Base-by-base conservation (phyloP, 2,329 filamentous ascomycete genomes). In the Scorias spongiosa region DNA sequence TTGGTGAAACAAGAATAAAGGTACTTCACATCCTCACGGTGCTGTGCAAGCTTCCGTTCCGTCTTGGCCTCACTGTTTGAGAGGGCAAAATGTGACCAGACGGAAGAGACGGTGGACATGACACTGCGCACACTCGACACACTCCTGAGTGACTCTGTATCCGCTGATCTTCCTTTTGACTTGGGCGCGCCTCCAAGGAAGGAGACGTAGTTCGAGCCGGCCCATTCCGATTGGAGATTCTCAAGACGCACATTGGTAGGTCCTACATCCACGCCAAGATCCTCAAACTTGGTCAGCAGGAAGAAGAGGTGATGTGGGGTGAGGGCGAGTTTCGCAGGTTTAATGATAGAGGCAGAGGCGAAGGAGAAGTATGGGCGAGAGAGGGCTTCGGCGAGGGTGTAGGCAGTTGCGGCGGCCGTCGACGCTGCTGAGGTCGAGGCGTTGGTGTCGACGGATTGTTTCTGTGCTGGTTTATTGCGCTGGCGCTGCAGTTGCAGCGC, bases 1-100 rank as follows among this genome's bases (percentile, higher is more conserved):
- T 96, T 98, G 57, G 91, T 98, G 60, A 96, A 98, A 45, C 91
- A 86, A 37, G 91, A 96, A 67, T 95, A 98, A 29, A 98, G 72
- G 62, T 98, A 96, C 63, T 89, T 95, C 53, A 95, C 68, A 61
- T 98, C 91, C 45, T 82, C 78, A 59, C 91, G 80, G 44, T 91
- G 66, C 39, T 85, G 82, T 46, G 81, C 81, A 64, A 93, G 93
- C 61, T 91, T 86, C 59, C 86, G 87, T 64, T 95, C 91, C 30
- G 80, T 84, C 59, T 88, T 84, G 51, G 86, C 81, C 41, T 78
- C 76, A 55, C 85, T 85, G 63, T 81, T 83, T 39, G 84, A 80
- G 47, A 95, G 75, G 18, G 88, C 84, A 51, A 96, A 80, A 56
- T 81, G 87, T 17, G 85, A 82, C 89, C 88, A 96, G 39, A 96